A percentile compares a stretch with the other conserved stretches of the same genome.
Conservation (phyloP, 1,139 yeast genomes). For the Geotrichum aggregatum region DNA sequence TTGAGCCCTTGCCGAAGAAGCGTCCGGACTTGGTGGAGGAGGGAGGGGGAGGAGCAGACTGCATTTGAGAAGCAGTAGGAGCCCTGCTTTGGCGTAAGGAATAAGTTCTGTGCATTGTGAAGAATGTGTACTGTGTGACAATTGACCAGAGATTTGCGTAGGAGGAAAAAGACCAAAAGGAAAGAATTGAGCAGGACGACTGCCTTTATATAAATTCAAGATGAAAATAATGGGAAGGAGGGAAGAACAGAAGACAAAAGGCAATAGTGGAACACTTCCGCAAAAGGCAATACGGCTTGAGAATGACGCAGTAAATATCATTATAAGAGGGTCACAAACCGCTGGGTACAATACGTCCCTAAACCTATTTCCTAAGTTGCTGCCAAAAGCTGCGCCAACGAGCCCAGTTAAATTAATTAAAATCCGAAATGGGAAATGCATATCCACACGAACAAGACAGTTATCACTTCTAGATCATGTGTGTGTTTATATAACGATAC, state of each 20-base stretch:
- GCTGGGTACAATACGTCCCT: conserved; percentile 4
- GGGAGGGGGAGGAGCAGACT: conserved; percentile 91
- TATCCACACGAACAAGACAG: not conserved
- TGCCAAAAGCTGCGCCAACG: too few relatives aligned
- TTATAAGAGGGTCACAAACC: not conserved
- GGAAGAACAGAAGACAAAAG: not conserved
- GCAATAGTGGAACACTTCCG: not conserved
- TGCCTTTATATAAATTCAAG: not conserved
- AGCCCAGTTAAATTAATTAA: conserved; percentile 1
- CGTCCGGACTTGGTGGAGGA: conserved; percentile 78
- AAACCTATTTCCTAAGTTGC: not conserved
- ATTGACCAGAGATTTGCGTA: not conserved
- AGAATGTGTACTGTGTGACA: not conserved
- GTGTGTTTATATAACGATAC: not conserved
- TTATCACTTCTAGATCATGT: not conserved
- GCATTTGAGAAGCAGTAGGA: conserved; percentile 94
- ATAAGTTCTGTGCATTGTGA: conserved; percentile 92
- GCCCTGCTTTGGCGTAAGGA: conserved; percentile 93
- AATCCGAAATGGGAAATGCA: not conserved
- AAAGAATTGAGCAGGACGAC: not conserved
- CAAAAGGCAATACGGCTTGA: not conserved
- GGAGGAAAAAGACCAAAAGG: not conserved
- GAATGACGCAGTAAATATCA: not conserved
- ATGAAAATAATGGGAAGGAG: not conserved
- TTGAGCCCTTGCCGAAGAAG: conserved; percentile 88